phyloP scores from a whole-genome alignment of 2,329 filamentous ascomycete genomes.

The Cladophialophora yegresii region DNA sequence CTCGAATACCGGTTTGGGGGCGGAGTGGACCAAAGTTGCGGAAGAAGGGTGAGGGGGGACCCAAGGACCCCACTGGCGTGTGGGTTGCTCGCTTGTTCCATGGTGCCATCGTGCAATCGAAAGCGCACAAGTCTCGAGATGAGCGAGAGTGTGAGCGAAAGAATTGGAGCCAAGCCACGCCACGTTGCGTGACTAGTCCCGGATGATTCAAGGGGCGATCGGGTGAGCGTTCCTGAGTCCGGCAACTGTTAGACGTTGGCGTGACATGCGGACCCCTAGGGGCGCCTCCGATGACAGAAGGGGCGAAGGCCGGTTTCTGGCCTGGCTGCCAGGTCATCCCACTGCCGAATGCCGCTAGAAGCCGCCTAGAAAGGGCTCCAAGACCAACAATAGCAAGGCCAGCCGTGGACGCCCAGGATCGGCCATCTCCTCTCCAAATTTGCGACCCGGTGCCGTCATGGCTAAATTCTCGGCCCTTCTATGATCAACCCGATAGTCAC shows the following conservation, averaged over 20 bases:
- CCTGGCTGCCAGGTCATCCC: not conserved
- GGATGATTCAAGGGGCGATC: slow-evolving; percentile 22
- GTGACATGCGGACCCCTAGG: not conserved
- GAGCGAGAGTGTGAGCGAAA: slow-evolving; percentile 23
- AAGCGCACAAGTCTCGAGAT: slow-evolving; percentile 16
- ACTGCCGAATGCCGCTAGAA: slow-evolving; percentile 22
- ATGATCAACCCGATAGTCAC: slow-evolving; percentile 20
- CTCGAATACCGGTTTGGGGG: slow-evolving; percentile 22
- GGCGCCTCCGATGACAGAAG: slow-evolving; percentile 4
- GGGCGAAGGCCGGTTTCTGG: slow-evolving; percentile 1
- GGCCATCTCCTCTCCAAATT: slow-evolving; percentile 1
- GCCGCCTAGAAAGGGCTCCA: slow-evolving; percentile 12
- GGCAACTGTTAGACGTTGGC: slow-evolving; percentile 23
- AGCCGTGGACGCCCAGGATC: not conserved
- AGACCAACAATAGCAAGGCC: slow-evolving; percentile 2
- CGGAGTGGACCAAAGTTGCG: slow-evolving; percentile 20
- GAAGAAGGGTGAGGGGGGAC: slow-evolving; percentile 18
- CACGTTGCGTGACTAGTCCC: slow-evolving; percentile 12
- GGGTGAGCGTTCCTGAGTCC: slow-evolving; percentile 21
- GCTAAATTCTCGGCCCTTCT: slow-evolving; percentile 30
- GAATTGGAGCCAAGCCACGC: slow-evolving; percentile 7
- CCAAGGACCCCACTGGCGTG: slow-evolving; percentile 8
- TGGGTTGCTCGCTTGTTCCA: slow-evolving; percentile 22
- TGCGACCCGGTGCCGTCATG: slow-evolving; percentile 27
- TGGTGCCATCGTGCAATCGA: slow-evolving; percentile 26